These are phyloP conservation scores for Raffaelea ambrosiae DNA, from an alignment of 2,329 filamentous ascomycete species.

Conservation along the genomic window DNA sequence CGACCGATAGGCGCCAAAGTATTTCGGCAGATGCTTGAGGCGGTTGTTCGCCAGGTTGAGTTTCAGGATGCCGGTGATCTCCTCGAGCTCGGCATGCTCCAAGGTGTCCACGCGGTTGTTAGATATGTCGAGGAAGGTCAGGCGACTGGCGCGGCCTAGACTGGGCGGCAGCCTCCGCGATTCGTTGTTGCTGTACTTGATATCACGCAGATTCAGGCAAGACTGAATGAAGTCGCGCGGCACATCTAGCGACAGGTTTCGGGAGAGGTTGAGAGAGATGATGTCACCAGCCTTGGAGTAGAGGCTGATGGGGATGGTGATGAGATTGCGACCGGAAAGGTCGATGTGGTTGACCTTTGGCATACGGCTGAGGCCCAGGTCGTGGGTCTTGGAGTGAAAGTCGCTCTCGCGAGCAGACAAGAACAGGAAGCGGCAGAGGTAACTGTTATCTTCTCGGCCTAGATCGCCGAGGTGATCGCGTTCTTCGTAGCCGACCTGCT, in stretches of 20 bases:
- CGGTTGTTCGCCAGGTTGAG: slow-evolving; percentile 93
- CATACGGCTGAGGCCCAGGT: slow-evolving; percentile 71
- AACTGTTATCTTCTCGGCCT: slow-evolving; percentile 94
- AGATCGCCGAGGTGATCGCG: slow-evolving; percentile 86
- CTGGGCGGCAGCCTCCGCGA: slow-evolving; percentile 78
- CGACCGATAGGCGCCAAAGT: slow-evolving; percentile 72
- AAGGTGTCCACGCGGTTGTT: slow-evolving; percentile 88
- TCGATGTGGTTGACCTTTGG: slow-evolving; percentile 94
- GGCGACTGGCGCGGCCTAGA: slow-evolving; percentile 66
- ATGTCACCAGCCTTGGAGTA: slow-evolving; percentile 91
- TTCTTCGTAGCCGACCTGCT: slow-evolving; percentile 85
- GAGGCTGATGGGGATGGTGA: slow-evolving; percentile 89
- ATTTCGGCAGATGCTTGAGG: slow-evolving; percentile 66
- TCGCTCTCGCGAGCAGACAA: slow-evolving; percentile 82
- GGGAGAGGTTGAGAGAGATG: slow-evolving; percentile 86
- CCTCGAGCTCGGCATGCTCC: slow-evolving; percentile 73
- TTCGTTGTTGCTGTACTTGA: slow-evolving; percentile 94
- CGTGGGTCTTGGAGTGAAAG: slow-evolving; percentile 64
- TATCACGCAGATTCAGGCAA: slow-evolving; percentile 83
- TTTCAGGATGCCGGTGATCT: slow-evolving; percentile 69
- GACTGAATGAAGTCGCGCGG: slow-evolving; percentile 95
- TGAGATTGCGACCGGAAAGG: slow-evolving; percentile 77
- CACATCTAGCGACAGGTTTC: slow-evolving; percentile 84
- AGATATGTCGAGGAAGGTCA: slow-evolving; percentile 88
- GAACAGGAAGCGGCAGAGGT: slow-evolving; percentile 93